A percentile compares a stretch with the other conserved stretches of the same genome.
phyloP scores from a whole-genome alignment of 164 flowering plant species.

The grape (Vitis vinifera) region ASM3070453v1 NC_081823.1:2755001-2755500 shows the following conservation, averaged over 20 bases:
- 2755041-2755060: conserved; percentile 5
- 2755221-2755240: conserved; percentile 67
- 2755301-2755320: conserved; percentile 46
- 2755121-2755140: not conserved
- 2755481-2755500: conserved; percentile 19
- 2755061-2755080: not conserved
- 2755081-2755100: not conserved
- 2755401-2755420: conserved; percentile 54
- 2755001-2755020: conserved; percentile 71
- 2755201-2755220: conserved; percentile 85
- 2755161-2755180: conserved; percentile 12
- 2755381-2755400: conserved; percentile 28
- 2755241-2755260: conserved; percentile 84
- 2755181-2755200: conserved; percentile 98
- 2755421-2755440: conserved; percentile 31
- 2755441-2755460: conserved; percentile 25
- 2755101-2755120: not conserved
- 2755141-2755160: not conserved
- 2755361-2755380: conserved; percentile 32
- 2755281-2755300: conserved; percentile 80
- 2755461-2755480: conserved; percentile 20
- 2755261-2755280: conserved; percentile 85
- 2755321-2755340: conserved; percentile 29
- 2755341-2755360: conserved; percentile 25
- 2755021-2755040: conserved; percentile 47